Evolutionary conservation across 2,329 filamentous ascomycete species (phyloP).

Genomic region (Penicillium sp.): DNA sequence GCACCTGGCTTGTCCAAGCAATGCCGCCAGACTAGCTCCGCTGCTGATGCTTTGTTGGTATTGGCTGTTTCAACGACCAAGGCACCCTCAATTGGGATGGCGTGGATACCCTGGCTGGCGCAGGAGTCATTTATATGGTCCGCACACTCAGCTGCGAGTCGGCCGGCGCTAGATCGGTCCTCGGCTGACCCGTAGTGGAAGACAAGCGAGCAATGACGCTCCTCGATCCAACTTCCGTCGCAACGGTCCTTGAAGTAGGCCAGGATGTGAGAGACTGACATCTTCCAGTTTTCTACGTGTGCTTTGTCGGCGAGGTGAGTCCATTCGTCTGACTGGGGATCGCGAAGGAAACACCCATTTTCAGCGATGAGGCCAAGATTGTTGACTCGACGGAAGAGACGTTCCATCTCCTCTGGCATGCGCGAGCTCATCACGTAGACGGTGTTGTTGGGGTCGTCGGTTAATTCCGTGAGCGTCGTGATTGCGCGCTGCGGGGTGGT

Average conservation of each 20-base stretch:
- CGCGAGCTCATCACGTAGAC: conserved; percentile 94
- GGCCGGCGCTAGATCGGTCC: conserved; percentile 70
- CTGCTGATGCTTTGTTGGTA: conserved; percentile 84
- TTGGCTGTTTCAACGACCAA: conserved; percentile 82
- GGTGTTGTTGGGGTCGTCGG: conserved; percentile 75
- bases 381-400: conserved; percentile 78
- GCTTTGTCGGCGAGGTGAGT: conserved; percentile 70
- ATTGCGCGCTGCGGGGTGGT: conserved; percentile 83
- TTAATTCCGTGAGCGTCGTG: conserved; percentile 76
- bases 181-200: conserved; percentile 86
- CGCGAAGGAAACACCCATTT: conserved; percentile 86
- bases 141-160: conserved; percentile 84
- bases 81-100: conserved; percentile 74
- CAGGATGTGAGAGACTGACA: conserved; percentile 76
- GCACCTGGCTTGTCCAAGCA: conserved; percentile 57
- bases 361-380: conserved; percentile 88
- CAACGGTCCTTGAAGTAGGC: conserved; percentile 88
- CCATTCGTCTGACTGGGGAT: conserved; percentile 69
- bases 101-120: conserved; percentile 77
- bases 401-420: conserved; percentile 81
- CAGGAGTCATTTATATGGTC: conserved; percentile 95
- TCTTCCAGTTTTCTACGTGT: conserved; percentile 75
- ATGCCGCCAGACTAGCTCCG: conserved; percentile 67
- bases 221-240: conserved; percentile 82
- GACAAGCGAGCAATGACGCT: conserved; percentile 85